These are phyloP conservation scores for Trichoderma koningiopsis DNA, from an alignment of 2,329 filamentous ascomycete genomes.

Conservation along the genomic window DNA sequence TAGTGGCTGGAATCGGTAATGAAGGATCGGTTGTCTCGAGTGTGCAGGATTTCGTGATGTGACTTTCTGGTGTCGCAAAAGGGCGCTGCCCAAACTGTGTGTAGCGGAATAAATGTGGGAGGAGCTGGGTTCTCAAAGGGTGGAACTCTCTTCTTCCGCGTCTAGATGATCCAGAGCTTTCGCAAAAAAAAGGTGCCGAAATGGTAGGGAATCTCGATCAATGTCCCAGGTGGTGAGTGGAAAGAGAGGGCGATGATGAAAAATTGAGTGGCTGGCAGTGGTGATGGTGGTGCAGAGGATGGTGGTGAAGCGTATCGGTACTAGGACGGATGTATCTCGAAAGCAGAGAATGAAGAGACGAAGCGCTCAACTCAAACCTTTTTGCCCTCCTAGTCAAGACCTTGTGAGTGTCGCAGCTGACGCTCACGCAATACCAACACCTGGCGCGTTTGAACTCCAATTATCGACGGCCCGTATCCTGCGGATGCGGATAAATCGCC, in stretches of 20 bases:
- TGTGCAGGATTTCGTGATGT: conserved; percentile 44
- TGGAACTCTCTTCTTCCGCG: conserved; percentile 33
- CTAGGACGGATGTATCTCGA: conserved; percentile 41
- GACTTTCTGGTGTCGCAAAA: conserved; percentile 38
- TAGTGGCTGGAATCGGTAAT: conserved; percentile 51
- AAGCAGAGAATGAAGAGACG: conserved; percentile 43
- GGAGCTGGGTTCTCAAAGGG: conserved; percentile 35
- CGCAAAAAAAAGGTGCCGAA: conserved; percentile 33
- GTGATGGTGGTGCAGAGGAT: conserved; percentile 36
- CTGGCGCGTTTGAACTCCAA: conserved; percentile 4
- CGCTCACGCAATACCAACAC: conserved; percentile 15
- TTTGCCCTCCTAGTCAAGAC: conserved; percentile 18
- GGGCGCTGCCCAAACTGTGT: conserved; percentile 39
- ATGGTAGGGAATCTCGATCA: conserved; percentile 21
- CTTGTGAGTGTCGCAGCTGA: conserved; percentile 1
- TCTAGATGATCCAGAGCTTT: conserved; percentile 39
- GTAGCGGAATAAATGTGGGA: conserved; percentile 38
- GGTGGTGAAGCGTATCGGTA: conserved; percentile 43
- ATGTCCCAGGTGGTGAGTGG: conserved; percentile 32
- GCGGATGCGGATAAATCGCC: neutral
- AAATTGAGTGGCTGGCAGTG: conserved; percentile 33
- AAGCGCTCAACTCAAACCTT: conserved; percentile 44
- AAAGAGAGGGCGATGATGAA: conserved; percentile 40
- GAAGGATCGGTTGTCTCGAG: conserved; percentile 46
- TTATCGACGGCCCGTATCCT: neutral